Evolutionary conservation across 768 basidiomycete genomes (phyloP).

Genomic region (Suillus placidus): DNA sequence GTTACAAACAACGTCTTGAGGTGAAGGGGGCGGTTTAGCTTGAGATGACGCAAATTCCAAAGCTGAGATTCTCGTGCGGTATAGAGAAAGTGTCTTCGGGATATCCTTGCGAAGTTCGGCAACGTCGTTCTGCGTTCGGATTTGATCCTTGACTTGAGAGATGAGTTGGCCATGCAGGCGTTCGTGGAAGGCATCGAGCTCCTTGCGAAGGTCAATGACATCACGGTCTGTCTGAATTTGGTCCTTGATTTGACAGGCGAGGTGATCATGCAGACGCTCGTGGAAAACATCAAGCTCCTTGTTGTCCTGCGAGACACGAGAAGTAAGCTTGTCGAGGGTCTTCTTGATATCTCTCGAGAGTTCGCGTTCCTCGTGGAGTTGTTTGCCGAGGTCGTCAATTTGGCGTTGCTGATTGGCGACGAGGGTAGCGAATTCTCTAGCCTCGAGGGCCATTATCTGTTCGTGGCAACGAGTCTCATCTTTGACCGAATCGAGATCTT

Average conservation of each 20-base stretch:
- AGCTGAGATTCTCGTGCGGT: background rate
- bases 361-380: background rate
- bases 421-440: background rate
- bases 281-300: background rate
- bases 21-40: background rate
- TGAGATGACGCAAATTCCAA: background rate
- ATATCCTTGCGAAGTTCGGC: slow-evolving; percentile 1
- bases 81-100: background rate
- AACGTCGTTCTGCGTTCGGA: background rate
- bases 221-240: background rate
- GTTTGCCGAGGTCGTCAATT: background rate
- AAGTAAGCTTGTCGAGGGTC: background rate
- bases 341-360: background rate
- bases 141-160: background rate
- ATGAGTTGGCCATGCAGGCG: background rate
- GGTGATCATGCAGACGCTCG: background rate
- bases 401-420: background rate
- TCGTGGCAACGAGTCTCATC: background rate
- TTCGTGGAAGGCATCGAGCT: background rate
- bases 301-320: background rate
- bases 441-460: background rate
- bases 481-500: background rate
- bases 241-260: background rate
- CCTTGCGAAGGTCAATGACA: background rate
- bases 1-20: background rate